Base-by-base conservation (phyloP, 2,329 filamentous ascomycete genomes). In the Keithomyces neogunnii region DNA sequence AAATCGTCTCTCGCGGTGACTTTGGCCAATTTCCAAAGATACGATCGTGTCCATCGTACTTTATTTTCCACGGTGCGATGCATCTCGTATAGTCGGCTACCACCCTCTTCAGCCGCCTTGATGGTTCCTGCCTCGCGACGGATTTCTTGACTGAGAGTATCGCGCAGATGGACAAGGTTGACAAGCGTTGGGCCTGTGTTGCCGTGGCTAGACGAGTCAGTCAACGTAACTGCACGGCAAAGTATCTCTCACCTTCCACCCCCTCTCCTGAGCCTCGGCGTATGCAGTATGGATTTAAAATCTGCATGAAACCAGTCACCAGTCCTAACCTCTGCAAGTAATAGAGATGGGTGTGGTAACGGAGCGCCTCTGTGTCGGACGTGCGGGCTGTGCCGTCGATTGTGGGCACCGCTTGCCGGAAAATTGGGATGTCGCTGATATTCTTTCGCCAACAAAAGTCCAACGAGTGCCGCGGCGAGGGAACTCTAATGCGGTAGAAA, bases 351-450 rank as follows among this genome's bases (percentile, higher is more conserved):
- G 47, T 49, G n/a, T 47, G 31, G 29, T 47, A 47, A 29, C 45
- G 31, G 30, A 47, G 45, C 8, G 45, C 45, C 31, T 38, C 69
- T 67, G 9, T 73, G 71, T 13, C 70, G 68, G 48, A 75, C 65
- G 48, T 77, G 36, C 33, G 31, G 4, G 30, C 5, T 26, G 3
- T 36, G 7, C 45, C 45, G 29, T 47, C n/a, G 10, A n/a, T n/a
- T n/a, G 4, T 39, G 13, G 36, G 4, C 42, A 44, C 42, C 4
- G 42, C 42, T 13, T 44, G 42, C 13, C 42, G 11, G 13, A 44
- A 44, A 44, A 44, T 44, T 4, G 42, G 42, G 28, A 5, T 44
- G 42, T 44, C 26, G 5, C 11, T 28, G 7, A 44, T 44, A 5
- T 44, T 13, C 26, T 29, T 44, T 5, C 42, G 42, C 42, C 42